Conservation (phyloP, 2,329 filamentous ascomycete species). For the Ophiostoma sp. region DNA sequence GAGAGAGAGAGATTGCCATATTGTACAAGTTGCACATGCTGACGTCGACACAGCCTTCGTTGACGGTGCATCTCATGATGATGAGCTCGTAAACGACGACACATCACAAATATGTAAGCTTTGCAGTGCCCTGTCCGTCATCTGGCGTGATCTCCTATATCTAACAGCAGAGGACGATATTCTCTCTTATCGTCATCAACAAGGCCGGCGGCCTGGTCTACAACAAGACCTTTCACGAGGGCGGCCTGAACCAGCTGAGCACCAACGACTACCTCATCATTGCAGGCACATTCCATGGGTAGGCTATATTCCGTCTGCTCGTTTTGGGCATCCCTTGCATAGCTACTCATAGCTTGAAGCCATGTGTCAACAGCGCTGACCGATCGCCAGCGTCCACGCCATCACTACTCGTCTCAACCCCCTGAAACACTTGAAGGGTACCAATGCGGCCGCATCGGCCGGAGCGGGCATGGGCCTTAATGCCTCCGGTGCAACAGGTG, state of each 20-base stretch:
- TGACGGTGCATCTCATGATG: conserved; percentile 17
- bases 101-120: conserved; percentile 22
- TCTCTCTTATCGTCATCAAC: conserved; percentile 95
- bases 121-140: not conserved
- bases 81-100: conserved; percentile 17
- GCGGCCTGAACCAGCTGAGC: conserved; percentile 76
- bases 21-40: not conserved
- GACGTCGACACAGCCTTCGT: not conserved
- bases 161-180: conserved; percentile 66
- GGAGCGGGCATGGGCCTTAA: conserved; percentile 8
- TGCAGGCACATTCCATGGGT: conserved; percentile 96
- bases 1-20: no score
- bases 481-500: not conserved
- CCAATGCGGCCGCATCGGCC: conserved; percentile 7
- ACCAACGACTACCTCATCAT: conserved; percentile 97
- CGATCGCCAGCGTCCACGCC: conserved; percentile 54
- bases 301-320: conserved; percentile 28
- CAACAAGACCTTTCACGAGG: conserved; percentile 86
- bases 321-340: no score
- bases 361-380: not conserved
- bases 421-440: conserved; percentile 37
- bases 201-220: conserved; percentile 96
- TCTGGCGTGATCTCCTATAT: not conserved
- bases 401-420: conserved; percentile 61
- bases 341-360: no score